Percentiles rank a stretch among this genome's conserved stretches.
Evolutionary conservation across 2,329 filamentous ascomycete genomes (phyloP).

Genomic region (Aspergillus caelatus): DNA sequence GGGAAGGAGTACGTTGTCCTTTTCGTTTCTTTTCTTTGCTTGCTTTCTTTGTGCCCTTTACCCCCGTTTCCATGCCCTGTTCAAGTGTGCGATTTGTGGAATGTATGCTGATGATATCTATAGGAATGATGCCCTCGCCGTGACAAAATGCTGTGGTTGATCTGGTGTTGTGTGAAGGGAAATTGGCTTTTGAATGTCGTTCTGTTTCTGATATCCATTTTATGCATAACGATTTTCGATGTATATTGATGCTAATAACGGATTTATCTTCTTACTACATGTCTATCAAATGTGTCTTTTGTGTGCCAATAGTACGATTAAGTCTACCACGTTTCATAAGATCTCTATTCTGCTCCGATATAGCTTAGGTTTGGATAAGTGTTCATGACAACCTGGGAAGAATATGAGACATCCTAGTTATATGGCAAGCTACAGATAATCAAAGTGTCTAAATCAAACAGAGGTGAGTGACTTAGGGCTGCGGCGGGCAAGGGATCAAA

Average conservation of each 20-base stretch:
- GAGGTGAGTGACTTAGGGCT: background rate
- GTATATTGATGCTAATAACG: background rate
- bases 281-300: too few relatives aligned
- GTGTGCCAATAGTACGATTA: too few relatives aligned
- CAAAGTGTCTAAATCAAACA: too few relatives aligned
- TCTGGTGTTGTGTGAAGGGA: background rate
- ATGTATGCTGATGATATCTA: background rate
- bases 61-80: background rate
- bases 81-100: background rate
- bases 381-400: background rate
- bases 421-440: background rate
- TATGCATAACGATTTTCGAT: background rate
- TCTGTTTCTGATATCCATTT: background rate
- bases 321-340: too few relatives aligned
- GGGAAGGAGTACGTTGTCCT: constrained; percentile 24
- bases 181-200: background rate
- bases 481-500: background rate
- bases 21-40: too few relatives aligned
- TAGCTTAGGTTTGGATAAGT: background rate
- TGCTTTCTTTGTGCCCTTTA: too few relatives aligned
- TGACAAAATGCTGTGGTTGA: constrained; percentile 31
- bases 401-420: background rate
- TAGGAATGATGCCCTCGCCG: constrained; percentile 26
- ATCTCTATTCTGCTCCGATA: background rate
- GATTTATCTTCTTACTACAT: background rate